Evolutionary conservation across 2,329 filamentous ascomycete genomes (phyloP).

Genomic region (Trichoderma sp.): DNA sequence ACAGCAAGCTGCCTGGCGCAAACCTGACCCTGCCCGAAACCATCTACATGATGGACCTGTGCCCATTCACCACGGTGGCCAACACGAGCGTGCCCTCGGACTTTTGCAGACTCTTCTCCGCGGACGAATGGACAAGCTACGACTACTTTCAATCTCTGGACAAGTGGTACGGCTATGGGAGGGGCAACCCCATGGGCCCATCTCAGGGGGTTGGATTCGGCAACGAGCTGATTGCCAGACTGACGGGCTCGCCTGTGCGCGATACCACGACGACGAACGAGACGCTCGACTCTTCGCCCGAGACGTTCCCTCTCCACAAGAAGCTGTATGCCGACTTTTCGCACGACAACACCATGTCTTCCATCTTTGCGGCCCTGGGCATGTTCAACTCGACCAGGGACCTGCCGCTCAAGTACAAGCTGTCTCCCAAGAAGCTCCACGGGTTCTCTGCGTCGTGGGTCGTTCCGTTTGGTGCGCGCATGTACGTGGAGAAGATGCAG

Average conservation of each 20-base stretch:
- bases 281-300: slow-evolving; percentile 68
- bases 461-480: slow-evolving; percentile 77
- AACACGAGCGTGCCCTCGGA: slow-evolving; percentile 57
- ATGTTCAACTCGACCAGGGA: slow-evolving; percentile 69
- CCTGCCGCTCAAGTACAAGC: slow-evolving; percentile 54
- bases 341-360: slow-evolving; percentile 86
- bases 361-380: slow-evolving; percentile 74
- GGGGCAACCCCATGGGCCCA: slow-evolving; percentile 75
- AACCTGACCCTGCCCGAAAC: slow-evolving; percentile 65
- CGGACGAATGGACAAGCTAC: slow-evolving; percentile 74
- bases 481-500: slow-evolving; percentile 86
- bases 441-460: slow-evolving; percentile 78
- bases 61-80: slow-evolving; percentile 80
- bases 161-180: slow-evolving; percentile 82
- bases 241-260: slow-evolving; percentile 68
- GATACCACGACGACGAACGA: slow-evolving; percentile 77
- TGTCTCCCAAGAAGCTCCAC: slow-evolving; percentile 55
- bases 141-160: slow-evolving; percentile 78
- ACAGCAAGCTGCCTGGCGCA: slow-evolving; percentile 66
- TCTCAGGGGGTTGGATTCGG: slow-evolving; percentile 86
- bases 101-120: slow-evolving; percentile 77
- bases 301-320: slow-evolving; percentile 72
- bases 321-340: slow-evolving; percentile 85
- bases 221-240: slow-evolving; percentile 82
- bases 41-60: slow-evolving; percentile 82